Base-by-base conservation (phyloP, 2,329 filamentous ascomycete species). In the Microdochium paspali region DNA sequence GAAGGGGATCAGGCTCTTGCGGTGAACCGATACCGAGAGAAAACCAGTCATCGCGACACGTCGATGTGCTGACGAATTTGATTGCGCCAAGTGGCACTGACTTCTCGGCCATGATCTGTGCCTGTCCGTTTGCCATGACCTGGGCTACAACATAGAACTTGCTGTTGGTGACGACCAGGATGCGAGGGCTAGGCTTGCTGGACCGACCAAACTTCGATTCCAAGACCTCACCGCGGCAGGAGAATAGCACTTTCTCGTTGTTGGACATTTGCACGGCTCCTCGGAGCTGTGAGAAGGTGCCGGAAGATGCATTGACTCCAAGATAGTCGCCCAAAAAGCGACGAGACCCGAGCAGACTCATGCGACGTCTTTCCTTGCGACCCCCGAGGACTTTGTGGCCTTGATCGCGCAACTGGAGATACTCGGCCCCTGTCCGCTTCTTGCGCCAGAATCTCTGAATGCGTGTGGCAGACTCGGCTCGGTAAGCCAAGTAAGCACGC, bases 371-470 rank as follows among this genome's bases (percentile, higher is more conserved):
- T 66, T 98, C 93, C 68, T 97, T 98, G 51, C 87, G 86, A 5
- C 86, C 85, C 55, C 80, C 81, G 3, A 98, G 76, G 10, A 97
- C 66, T 60, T 78, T 76, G 64, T 96, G 90, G 7, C 93, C 93
- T 57, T 93, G 79, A 54, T 97, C 91, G 56, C 93, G 82, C 46
- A 96, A 72, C 61, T 93, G 82, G 48, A 96, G 76, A 60, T 90
- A 95, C 64, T 95, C 90, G 42, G 90, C 84, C 39, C 91, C 91
- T 13, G 88, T 87, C 49, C 86, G 87, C 71, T 94, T 90, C 68
- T 93, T 90, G 58, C 91, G 80, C 90, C 90, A 98, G 72, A 95
- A 90, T 39, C 89, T 80, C 64, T 97, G 93, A 54, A 98, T 97
- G 28, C 93, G 82, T 13, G 85, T 95, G 6, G 93, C 93, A 50